Conservation (phyloP, 106 monocot genomes). For the Dendrobium nobile region DNA sequence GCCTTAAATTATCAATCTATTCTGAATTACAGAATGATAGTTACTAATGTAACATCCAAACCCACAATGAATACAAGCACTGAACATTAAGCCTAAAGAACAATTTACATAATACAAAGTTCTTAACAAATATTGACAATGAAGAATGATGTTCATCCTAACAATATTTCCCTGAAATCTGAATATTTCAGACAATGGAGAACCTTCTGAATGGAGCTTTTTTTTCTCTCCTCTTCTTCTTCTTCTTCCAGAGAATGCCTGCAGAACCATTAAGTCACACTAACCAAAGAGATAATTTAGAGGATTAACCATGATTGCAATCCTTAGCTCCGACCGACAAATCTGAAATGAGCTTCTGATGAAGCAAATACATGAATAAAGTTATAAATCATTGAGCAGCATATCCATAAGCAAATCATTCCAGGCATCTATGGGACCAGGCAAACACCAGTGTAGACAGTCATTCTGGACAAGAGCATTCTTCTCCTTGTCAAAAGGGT, state of each 20-base stretch:
- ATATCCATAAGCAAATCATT: constrained; percentile 62
- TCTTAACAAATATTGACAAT: not conserved
- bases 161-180: not conserved
- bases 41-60: not conserved
- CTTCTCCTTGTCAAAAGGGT: constrained; percentile 34
- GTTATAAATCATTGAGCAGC: constrained; percentile 2
- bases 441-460: constrained; percentile 42
- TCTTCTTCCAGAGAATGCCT: no score
- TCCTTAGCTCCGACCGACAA: no score
- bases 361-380: not conserved
- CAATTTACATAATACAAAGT: not conserved
- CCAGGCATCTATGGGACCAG: constrained; percentile 45
- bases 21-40: not conserved
- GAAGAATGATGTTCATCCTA: not conserved
- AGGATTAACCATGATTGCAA: no score
- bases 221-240: no score
- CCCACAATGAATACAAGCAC: no score
- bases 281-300: no score
- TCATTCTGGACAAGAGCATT: constrained; percentile 41
- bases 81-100: no score
- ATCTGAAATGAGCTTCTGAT: not conserved
- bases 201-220: no score
- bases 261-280: no score
- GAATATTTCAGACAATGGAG: no score
- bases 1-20: not conserved